These are phyloP conservation scores for Silene coronaria DNA, from an alignment of 179 eudicot genomes.

Conservation along the genomic window DNA sequence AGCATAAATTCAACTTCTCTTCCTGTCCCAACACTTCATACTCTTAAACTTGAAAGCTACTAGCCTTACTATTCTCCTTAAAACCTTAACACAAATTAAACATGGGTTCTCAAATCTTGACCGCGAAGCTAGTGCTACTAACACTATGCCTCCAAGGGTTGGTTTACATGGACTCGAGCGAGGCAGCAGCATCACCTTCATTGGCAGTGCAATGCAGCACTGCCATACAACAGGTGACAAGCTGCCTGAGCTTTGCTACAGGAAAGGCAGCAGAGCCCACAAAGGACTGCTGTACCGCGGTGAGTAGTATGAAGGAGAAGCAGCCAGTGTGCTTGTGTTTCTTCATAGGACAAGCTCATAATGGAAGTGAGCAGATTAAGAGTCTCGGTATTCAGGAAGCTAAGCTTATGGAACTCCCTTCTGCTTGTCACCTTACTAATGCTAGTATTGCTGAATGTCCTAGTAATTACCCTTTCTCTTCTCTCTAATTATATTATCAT, in stretches of 20 bases:
- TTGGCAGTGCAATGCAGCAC: constrained; percentile 22
- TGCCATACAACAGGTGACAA: constrained; percentile 20
- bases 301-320: constrained; percentile 33
- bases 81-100: neutral
- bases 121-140: neutral
- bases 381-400: constrained; percentile 50
- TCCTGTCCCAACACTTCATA: neutral
- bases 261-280: constrained; percentile 29
- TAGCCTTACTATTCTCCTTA: neutral
- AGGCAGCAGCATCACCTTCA: neutral
- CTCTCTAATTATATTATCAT: neutral
- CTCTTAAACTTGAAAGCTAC: neutral
- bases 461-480: constrained; percentile 23
- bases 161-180: neutral
- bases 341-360: constrained; percentile 42
- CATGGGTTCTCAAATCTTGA: neutral
- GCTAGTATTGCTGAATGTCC: constrained; percentile 56
- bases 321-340: constrained; percentile 58
- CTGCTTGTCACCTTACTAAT: constrained; percentile 49
- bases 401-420: constrained; percentile 50
- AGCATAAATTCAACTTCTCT: neutral
- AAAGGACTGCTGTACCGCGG: constrained; percentile 35
- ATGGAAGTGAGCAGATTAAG: constrained; percentile 44
- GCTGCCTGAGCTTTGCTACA: constrained; percentile 36
- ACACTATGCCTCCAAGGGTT: constrained; percentile 7